Evolutionary conservation across 192 early-diverging fungal species (phyloP), one percentile per base, ranked within the genome.

Genomic region (Chytriomyces sp.): DNA sequence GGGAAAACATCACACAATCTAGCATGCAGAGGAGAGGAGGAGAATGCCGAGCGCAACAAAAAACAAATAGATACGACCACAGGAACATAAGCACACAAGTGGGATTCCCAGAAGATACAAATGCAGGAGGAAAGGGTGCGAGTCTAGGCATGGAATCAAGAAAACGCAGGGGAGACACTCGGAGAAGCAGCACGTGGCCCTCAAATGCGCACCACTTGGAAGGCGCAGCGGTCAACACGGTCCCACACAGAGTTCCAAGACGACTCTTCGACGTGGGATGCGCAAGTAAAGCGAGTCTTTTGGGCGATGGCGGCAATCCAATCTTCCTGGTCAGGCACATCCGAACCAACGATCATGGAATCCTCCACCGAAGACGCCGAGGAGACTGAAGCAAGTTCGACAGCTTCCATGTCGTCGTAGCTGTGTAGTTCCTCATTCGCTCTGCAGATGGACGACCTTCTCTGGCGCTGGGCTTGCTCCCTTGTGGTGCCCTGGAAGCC

Each of bases 161-260:
- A n/a, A n/a, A n/a, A n/a, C n/a, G n/a, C n/a, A n/a, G n/a, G n/a
- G n/a, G n/a, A n/a, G n/a, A n/a, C n/a, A n/a, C n/a, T n/a, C n/a
- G n/a, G n/a, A n/a, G n/a, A n/a, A n/a, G n/a, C n/a, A n/a, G n/a
- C n/a, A n/a, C n/a, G n/a, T n/a, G n/a, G n/a, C n/a, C n/a, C n/a
- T 49, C 41, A 49, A 22, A 49, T 49, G 14, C 40, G 37, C 0
- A 64, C 22, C 12, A 64, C 1, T 44, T 64, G 62, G 22, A 34
- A 64, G 22, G n/a, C 25, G 62, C 62, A 64, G 26, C 14, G 62
- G 32, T 64, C 62, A 5, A 64, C 62, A 25, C 62, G 36, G 22
- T 64, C 62, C 62, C 62, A 64, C 39, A 64, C 62, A 30, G 17
- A 8, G 7, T 8, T 28, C 28, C 25, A n/a, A 2, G 40, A 44